A percentile compares a stretch with the other conserved stretches of the same genome.
Conservation (phyloP, 2,329 filamentous ascomycete genomes). For the Botrytis hyacinthi region DNA sequence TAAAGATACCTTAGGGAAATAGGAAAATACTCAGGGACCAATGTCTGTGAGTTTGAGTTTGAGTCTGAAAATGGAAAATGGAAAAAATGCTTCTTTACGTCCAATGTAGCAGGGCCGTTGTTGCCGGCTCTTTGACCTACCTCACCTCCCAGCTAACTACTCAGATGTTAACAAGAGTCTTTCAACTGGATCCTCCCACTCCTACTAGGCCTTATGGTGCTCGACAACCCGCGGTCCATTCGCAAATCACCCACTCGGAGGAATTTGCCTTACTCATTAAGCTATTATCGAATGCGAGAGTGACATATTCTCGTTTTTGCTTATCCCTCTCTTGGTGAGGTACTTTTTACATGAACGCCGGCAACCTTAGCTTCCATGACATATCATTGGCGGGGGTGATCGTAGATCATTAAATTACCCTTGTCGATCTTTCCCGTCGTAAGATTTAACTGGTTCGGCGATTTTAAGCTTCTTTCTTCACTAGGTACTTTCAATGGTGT, state of each 20-base stretch:
- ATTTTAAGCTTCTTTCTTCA: not conserved
- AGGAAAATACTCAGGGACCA: not conserved
- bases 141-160: not conserved
- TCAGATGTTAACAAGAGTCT: not conserved
- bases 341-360: not conserved
- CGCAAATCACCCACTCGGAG: not conserved
- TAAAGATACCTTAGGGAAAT: not conserved
- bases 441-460: not conserved
- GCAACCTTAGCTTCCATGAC: not conserved
- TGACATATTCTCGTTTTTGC: not conserved
- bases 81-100: not conserved
- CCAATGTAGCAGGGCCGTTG: not conserved
- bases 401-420: not conserved
- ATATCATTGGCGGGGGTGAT: slow-evolving; percentile 1
- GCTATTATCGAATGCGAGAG: not conserved
- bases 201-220: not conserved
- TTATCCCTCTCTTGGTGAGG: not conserved
- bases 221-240: not conserved
- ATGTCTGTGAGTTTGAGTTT: not conserved
- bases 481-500: not conserved
- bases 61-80: not conserved
- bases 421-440: not conserved
- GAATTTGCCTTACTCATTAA: not conserved
- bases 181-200: not conserved
- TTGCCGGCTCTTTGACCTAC: slow-evolving; percentile 1